Evolutionary conservation across 176 grass and related monocot genomes (phyloP).

Genomic region (Eragrostis nindensis): DNA sequence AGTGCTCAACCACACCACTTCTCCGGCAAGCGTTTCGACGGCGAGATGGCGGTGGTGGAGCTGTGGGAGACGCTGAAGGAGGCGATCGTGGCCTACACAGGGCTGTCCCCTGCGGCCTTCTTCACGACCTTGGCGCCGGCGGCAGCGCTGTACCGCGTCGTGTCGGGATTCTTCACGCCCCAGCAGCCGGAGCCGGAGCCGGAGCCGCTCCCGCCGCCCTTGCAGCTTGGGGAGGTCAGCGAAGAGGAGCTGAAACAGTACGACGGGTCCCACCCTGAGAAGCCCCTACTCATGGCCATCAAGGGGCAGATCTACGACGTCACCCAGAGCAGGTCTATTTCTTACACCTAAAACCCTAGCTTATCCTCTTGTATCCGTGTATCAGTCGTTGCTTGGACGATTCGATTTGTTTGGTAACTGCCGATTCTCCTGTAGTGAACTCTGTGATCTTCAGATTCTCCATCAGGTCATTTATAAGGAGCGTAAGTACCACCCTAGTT

Average conservation of each 20-base stretch:
- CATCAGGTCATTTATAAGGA: neutral
- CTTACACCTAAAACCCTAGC: neutral
- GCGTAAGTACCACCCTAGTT: neutral
- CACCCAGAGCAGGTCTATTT: conserved; percentile 72
- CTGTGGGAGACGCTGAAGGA: conserved; percentile 83
- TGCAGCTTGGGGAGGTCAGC: conserved; percentile 78
- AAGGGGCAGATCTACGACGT: conserved; percentile 89
- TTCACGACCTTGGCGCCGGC: conserved; percentile 80
- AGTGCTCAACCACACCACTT: neutral
- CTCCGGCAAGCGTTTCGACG: neutral
- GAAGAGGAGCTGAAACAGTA: conserved; percentile 72
- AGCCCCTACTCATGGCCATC: conserved; percentile 83
- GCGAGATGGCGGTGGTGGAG: conserved; percentile 63
- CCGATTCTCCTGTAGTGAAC: neutral
- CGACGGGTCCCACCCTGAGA: conserved; percentile 64
- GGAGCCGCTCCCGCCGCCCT: conserved; percentile 83
- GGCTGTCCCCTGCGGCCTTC: conserved; percentile 81
- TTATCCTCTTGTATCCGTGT: neutral
- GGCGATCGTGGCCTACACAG: conserved; percentile 77
- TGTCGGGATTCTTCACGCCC: conserved; percentile 64
- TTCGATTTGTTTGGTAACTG: conserved; percentile 24
- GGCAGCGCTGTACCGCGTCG: conserved; percentile 74
- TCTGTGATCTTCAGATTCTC: neutral
- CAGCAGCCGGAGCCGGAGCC: conserved; percentile 48
- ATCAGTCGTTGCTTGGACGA: neutral